Percentiles rank a stretch among this genome's conserved stretches.
These are phyloP conservation scores for Carex pumila DNA, from an alignment of 176 grass and related monocot genomes.

Conservation along the genomic window DNA sequence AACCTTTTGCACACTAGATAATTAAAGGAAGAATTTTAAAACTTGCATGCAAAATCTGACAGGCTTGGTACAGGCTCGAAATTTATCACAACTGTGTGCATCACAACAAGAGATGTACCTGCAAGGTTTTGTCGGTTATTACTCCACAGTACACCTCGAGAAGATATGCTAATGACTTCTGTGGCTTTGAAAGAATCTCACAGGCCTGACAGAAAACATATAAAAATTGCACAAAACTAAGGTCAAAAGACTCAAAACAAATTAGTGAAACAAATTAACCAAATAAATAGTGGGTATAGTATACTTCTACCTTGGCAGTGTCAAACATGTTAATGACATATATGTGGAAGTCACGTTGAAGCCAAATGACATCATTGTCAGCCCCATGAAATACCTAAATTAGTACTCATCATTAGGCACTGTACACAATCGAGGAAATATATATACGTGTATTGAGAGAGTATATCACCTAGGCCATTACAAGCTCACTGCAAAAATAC, in stretches of 20 bases:
- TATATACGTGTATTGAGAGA: background rate
- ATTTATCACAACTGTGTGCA: background rate
- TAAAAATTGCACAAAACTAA: background rate
- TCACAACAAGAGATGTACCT: conserved; percentile 35
- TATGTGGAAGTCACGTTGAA: conserved; percentile 98
- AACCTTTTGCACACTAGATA: background rate
- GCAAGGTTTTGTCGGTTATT: conserved; percentile 79
- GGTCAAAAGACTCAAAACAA: background rate
- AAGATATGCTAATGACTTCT: conserved; percentile 96
- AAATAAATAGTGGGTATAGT: background rate
- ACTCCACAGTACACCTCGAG: conserved; percentile 81
- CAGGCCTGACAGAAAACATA: conserved; percentile 57
- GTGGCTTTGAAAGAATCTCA: conserved; percentile 76
- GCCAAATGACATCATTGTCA: conserved; percentile 97
- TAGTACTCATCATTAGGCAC: background rate
- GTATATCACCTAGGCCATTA: background rate
- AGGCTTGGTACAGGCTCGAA: background rate
- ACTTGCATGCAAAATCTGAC: background rate
- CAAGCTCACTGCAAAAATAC: background rate
- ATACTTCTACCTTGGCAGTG: conserved; percentile 70
- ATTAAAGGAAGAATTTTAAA: background rate
- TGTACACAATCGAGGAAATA: background rate
- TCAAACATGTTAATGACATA: conserved; percentile 99
- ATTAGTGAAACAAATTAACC: background rate
- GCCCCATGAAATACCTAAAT: conserved; percentile 81